phyloP scores from a whole-genome alignment of 495 filamentous ascomycete genomes.

The Tricharina praecox region DNA sequence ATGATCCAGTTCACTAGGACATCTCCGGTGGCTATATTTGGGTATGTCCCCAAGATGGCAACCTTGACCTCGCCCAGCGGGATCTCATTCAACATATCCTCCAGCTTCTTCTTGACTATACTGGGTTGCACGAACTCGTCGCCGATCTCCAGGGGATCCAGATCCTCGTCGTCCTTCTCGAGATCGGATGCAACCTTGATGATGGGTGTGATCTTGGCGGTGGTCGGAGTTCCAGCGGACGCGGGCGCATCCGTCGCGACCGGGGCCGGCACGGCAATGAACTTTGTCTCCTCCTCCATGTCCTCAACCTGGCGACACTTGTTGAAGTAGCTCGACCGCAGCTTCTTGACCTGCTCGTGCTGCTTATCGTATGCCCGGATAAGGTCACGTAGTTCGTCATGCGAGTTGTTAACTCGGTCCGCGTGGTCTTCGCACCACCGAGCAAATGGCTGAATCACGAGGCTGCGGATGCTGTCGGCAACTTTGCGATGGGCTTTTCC shows the following conservation, averaged over 20 bases:
- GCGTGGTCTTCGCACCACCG: constrained; percentile 94
- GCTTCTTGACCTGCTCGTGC: constrained; percentile 72
- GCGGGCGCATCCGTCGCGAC: constrained; percentile 28
- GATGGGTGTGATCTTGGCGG: constrained; percentile 34
- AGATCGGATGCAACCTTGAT: constrained; percentile 43
- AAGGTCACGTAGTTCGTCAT: constrained; percentile 74
- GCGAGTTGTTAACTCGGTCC: constrained; percentile 72
- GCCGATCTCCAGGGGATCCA: constrained; percentile 75
- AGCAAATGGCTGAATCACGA: constrained; percentile 83
- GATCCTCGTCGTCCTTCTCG: constrained; percentile 40
- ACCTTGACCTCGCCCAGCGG: constrained; percentile 82
- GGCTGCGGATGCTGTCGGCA: constrained; percentile 81
- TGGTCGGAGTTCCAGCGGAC: too few species aligned
- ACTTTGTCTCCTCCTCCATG: constrained; percentile 93
- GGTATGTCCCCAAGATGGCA: constrained; percentile 83
- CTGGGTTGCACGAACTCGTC: constrained; percentile 70
- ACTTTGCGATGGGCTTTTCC: constrained; percentile 85
- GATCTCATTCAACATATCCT: constrained; percentile 73
- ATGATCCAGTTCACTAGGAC: constrained; percentile 94
- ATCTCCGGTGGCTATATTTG: constrained; percentile 73
- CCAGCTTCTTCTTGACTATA: constrained; percentile 73
- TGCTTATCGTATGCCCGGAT: constrained; percentile 90
- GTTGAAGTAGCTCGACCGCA: constrained; percentile 93
- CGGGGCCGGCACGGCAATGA: constrained; percentile 67
- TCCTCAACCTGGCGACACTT: constrained; percentile 94